Base-by-base conservation (phyloP, 176 grass and related monocot genomes). In the Triticum turgidum region DNA sequence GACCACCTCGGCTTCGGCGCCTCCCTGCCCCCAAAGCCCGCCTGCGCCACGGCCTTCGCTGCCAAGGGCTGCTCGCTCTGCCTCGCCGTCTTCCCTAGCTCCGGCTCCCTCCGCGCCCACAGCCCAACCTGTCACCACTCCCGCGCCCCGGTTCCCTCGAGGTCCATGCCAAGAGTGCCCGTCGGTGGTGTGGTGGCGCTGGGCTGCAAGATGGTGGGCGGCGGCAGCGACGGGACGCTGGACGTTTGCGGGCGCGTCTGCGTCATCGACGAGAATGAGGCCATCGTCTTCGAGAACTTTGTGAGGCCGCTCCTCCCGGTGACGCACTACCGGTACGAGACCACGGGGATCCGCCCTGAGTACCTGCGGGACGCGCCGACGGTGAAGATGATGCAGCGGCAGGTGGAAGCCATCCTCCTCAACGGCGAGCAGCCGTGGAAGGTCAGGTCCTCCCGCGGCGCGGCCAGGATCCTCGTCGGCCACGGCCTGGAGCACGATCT, bases 131-230 rank as follows among this genome's bases (percentile, higher is more conserved):
- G 95, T 75, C 80, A 64, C 37, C 74, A 82, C 45, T 61, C 70
- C 11, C 41, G 79, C 38, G 6, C 32, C 47, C 42, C 81, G 17
- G 54, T 58, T 58, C 54, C 54, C 54, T 58, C 54, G 18, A 58
- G 6, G 52, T 0, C 17, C 11, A 85, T 85, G 87, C 87, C 89
- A 38, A 91, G 84, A 78, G 34, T 83, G 71, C 69, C 81, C 77
- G 33, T 89, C 3, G 69, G 30, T 0, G 89, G 82, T 9, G 88
- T 77, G 61, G 73, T 98, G 22, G 93, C 91, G 67, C 86, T 98
- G 37, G 91, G 77, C 1, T 98, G 96, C 90, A 98, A 95, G 84
- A 94, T 94, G 91, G 96, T 95, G 5, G 93, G 96, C 78, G 91
- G 86, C 52, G 89, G 96, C 1, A 95, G 86, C 54, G 96, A 98